A percentile compares a stretch with the other conserved stretches of the same genome.
Conservation (phyloP, 305 asterid genomes). For the Plantago coronopus region DNA sequence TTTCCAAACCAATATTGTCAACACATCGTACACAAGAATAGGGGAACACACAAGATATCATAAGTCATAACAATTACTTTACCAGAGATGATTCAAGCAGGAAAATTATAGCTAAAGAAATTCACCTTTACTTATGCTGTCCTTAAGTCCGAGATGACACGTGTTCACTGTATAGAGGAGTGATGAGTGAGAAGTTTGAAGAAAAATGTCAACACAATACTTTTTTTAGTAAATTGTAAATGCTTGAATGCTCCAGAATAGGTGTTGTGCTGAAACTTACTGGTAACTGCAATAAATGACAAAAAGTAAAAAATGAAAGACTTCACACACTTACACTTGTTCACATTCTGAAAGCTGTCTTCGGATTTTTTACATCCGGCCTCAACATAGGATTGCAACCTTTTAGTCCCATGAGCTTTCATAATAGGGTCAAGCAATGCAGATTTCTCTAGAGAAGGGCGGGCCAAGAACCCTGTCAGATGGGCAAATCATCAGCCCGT, state of each 20-base stretch:
- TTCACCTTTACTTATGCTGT: conserved; percentile 54
- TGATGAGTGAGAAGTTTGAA: conserved; percentile 14
- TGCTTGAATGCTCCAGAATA: background rate
- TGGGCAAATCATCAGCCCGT: conserved; percentile 4
- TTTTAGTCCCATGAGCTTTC: conserved; percentile 49
- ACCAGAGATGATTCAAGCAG: conserved; percentile 1
- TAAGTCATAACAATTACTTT: too few species aligned
- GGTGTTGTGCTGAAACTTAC: background rate
- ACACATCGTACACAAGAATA: too few species aligned
- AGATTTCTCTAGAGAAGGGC: conserved; percentile 47
- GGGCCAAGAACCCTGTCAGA: conserved; percentile 43
- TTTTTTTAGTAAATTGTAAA: background rate
- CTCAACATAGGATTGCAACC: conserved; percentile 54
- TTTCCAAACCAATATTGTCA: too few species aligned
- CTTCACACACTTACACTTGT: conserved; percentile 57
- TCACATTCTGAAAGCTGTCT: conserved; percentile 44
- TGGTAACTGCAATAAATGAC: background rate
- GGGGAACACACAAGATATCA: too few species aligned
- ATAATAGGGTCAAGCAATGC: conserved; percentile 44
- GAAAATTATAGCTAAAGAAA: conserved; percentile 9
- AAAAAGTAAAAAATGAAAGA: background rate
- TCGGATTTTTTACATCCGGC: conserved; percentile 53
- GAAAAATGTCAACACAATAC: background rate
- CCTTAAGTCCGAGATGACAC: conserved; percentile 65
- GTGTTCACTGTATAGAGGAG: conserved; percentile 49